Percentiles rank a stretch among this genome's conserved stretches.
phyloP scores from a whole-genome alignment of 1,139 yeast species.

The Geotrichum klebahnii region DNA sequence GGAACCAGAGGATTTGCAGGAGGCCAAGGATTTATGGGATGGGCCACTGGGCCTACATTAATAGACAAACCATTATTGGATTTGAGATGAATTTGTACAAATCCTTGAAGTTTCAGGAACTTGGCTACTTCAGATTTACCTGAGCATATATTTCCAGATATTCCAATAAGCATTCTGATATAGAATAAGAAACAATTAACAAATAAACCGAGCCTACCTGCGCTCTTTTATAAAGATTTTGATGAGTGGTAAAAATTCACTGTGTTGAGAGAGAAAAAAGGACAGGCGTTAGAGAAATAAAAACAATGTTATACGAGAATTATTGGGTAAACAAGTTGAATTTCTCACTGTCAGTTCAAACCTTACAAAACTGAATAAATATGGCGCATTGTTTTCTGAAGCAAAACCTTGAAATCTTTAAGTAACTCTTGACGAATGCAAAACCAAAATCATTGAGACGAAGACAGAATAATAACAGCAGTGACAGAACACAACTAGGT shows the following conservation, averaged over 20 bases:
- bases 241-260: too few species aligned
- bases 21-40: not conserved
- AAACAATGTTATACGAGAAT: not conserved
- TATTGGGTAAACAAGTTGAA: not conserved
- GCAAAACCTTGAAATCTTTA: too few species aligned
- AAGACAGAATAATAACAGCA: too few species aligned
- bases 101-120: slow-evolving; percentile 57
- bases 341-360: too few species aligned
- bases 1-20: not conserved
- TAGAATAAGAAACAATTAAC: not conserved
- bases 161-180: slow-evolving; percentile 63
- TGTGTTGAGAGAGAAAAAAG: too few species aligned
- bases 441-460: too few species aligned
- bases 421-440: too few species aligned
- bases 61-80: slow-evolving; percentile 8
- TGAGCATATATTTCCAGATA: slow-evolving; percentile 66
- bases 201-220: too few species aligned
- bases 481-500: too few species aligned
- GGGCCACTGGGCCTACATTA: not conserved
- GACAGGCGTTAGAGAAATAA: not conserved
- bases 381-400: too few species aligned
- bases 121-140: slow-evolving; percentile 66
- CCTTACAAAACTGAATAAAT: too few species aligned
- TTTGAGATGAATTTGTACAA: slow-evolving; percentile 38
- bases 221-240: too few species aligned